Percentiles rank a stretch among this genome's conserved stretches.
Evolutionary conservation across 257 asterid genomes (phyloP).

Genomic region (Leonotis leonurus): DNA sequence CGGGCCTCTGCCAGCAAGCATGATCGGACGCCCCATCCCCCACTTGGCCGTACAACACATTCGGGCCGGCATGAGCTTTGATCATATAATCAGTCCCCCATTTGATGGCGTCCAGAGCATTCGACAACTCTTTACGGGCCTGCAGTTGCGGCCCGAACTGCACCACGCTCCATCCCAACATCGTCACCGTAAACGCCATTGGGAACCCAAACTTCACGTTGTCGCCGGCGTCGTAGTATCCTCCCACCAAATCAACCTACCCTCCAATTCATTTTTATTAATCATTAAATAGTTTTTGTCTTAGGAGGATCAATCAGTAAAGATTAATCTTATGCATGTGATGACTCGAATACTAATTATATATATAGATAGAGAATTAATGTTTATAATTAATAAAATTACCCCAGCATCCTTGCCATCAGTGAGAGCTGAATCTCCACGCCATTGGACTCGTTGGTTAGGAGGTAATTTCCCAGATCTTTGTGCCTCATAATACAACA

Average conservation of each 20-base stretch:
- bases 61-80: slow-evolving; percentile 40
- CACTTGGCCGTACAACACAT: slow-evolving; percentile 43
- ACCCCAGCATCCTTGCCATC: slow-evolving; percentile 35
- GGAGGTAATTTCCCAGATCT: slow-evolving; percentile 30
- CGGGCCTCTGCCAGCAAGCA: slow-evolving; percentile 59
- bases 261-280: no score
- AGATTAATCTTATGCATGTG: no score
- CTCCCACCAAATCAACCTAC: slow-evolving; percentile 40
- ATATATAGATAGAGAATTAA: no score
- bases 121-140: slow-evolving; percentile 14
- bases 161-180: slow-evolving; percentile 40
- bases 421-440: slow-evolving; percentile 19
- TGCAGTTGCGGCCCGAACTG: slow-evolving; percentile 22
- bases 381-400: no score
- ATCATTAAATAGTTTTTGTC: no score
- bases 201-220: slow-evolving; percentile 41
- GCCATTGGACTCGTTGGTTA: slow-evolving; percentile 4
- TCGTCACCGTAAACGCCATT: slow-evolving; percentile 39
- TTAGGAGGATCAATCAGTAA: no score
- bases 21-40: slow-evolving; percentile 64
- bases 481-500: slow-evolving; percentile 31
- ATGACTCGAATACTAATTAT: no score
- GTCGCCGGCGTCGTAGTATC: slow-evolving; percentile 47
- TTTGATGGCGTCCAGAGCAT: slow-evolving; percentile 23
- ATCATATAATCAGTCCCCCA: slow-evolving; percentile 47